Evolutionary conservation across 1,139 yeast species (phyloP), one percentile per base, ranked within the genome.

Genomic region (Lodderomyces metapsilosis): DNA sequence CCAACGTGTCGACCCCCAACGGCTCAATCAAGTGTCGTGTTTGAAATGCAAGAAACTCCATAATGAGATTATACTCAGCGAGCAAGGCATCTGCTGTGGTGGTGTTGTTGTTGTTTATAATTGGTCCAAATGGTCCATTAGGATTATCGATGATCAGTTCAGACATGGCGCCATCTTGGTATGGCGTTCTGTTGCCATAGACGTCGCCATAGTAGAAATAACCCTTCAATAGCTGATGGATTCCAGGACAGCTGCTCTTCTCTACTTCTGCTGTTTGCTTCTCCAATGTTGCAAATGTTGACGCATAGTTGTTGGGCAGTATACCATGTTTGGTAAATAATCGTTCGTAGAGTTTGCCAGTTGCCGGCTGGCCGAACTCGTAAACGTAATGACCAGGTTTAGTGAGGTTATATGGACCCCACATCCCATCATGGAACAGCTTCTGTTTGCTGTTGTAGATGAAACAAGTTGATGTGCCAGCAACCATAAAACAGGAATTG

Each of bases 401-500:
- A 54, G 57, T 42, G 56, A 64, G 46, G 50, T 52, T 30, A 50
- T 71, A 79, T 0, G 84, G 84, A 0, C 84, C 84, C 84, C 84
- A 80, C 3, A 78, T 58, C 0, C 83, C 83, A 0, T 62, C 56
- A 2, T 67, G 53, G 21, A 61, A 56, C 1, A 34, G 36, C 1
- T 35, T 23, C n/a, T 13, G 30, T 1, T 41, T 40, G 3, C 61
- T 55, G 1, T 69, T 65, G 8, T 69, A 51, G 3, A 80, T 50
- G 45, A 68, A 78, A 47, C 85, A 80, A 0, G 84, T 78, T 5
- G 83, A 78, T 0, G 84, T 80, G 0, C 84, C 84, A 1, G 84
- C 84, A 8, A 78, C 72, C 75, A 78, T 70, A 2, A 77, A 64
- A 15, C 78, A 48, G 7, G 62, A 52, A 8, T 23, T 48, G 13